These are phyloP conservation scores for Coemansia sp. DNA, from an alignment of 192 early-diverging fungal species.

Conservation along the genomic window DNA sequence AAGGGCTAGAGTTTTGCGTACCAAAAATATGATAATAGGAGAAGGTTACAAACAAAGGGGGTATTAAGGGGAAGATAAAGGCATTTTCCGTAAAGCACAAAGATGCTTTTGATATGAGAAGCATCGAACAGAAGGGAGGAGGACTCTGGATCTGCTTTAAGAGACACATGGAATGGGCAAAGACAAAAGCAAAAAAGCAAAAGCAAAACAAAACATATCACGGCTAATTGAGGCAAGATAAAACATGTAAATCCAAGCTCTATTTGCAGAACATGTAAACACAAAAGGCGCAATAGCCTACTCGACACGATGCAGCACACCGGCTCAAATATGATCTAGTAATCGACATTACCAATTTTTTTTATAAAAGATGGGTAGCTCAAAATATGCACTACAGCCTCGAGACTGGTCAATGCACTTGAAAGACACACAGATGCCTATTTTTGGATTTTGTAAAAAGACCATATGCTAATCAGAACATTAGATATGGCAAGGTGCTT, in stretches of 20 bases:
- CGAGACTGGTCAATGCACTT: background rate
- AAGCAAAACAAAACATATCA: background rate
- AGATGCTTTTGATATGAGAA: too few relatives aligned
- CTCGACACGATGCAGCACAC: background rate
- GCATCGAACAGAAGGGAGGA: background rate
- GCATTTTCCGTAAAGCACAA: too few relatives aligned
- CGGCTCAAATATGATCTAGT: background rate
- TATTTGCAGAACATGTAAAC: background rate
- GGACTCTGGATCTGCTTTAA: background rate
- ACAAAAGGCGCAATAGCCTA: background rate
- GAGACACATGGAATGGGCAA: background rate
- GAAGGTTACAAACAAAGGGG: background rate
- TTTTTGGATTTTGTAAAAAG: background rate
- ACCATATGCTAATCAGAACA: conserved; percentile 8
- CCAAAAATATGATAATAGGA: background rate
- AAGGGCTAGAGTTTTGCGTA: background rate
- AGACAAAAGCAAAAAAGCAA: background rate
- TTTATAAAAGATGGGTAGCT: background rate
- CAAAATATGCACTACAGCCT: conserved; percentile 3
- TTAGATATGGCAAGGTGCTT: background rate
- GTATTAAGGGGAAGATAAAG: background rate
- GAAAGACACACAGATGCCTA: background rate
- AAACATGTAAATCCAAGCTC: background rate
- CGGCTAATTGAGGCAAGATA: background rate
- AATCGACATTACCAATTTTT: background rate